A percentile compares a stretch with the other conserved stretches of the same genome.
phyloP scores from a whole-genome alignment of 495 filamentous ascomycete genomes.

The Penicillium herquei region DNA sequence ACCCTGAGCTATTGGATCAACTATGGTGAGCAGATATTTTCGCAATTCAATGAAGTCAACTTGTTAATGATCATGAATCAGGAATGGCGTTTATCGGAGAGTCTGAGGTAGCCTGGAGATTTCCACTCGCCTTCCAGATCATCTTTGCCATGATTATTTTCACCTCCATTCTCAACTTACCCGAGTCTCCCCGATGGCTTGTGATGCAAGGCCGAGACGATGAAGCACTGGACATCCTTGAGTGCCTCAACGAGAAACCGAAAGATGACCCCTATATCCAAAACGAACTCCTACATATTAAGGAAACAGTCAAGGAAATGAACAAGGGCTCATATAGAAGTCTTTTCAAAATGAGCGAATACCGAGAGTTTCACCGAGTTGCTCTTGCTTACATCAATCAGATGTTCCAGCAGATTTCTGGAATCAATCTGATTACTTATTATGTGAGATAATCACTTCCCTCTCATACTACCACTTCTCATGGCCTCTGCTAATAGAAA shows the following conservation, averaged over 20 bases:
- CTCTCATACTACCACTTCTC: not conserved
- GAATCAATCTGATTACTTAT: conserved; percentile 71
- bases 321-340: conserved; percentile 57
- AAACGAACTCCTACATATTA: conserved; percentile 51
- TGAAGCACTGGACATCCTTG: conserved; percentile 62
- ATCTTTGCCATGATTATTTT: conserved; percentile 61
- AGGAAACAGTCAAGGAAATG: conserved; percentile 66
- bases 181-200: conserved; percentile 73
- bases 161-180: conserved; percentile 55
- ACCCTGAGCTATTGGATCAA: conserved; percentile 72
- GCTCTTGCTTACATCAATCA: conserved; percentile 63
- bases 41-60: not conserved
- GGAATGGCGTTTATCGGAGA: conserved; percentile 57
- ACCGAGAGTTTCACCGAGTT: conserved; percentile 66
- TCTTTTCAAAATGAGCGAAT: conserved; percentile 42
- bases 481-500: conserved; percentile 30
- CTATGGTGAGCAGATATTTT: conserved; percentile 43
- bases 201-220: conserved; percentile 62
- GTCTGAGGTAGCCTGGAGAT: conserved; percentile 63
- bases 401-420: conserved; percentile 54
- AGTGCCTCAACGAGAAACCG: conserved; percentile 41
- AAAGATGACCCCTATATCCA: conserved; percentile 53
- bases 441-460: conserved; percentile 50
- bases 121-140: conserved; percentile 71
- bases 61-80: not conserved